phyloP scores from a whole-genome alignment of 305 asterid genomes.

The Coffea humblotiana region DNA sequence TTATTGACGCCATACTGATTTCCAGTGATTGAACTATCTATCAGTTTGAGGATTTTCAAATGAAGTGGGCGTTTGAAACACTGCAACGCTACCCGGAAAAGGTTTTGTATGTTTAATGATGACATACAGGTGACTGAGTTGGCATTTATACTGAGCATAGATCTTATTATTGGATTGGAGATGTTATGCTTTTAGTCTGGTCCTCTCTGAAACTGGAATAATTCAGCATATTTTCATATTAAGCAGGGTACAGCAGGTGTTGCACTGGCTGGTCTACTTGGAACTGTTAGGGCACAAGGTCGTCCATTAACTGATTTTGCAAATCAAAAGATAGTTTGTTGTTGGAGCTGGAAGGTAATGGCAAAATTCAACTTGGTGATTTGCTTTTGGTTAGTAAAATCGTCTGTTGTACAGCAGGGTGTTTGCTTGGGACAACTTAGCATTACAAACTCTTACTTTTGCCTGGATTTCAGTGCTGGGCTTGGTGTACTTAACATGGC shows the following conservation, averaged over 20 bases:
- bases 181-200: constrained; percentile 10
- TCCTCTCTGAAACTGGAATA: constrained; percentile 22
- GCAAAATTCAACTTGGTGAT: constrained; percentile 12
- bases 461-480: constrained; percentile 84
- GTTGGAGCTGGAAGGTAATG: constrained; percentile 99
- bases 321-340: constrained; percentile 91
- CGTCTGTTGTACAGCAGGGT: constrained; percentile 15
- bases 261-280: constrained; percentile 98
- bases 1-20: constrained; percentile 23
- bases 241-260: constrained; percentile 99
- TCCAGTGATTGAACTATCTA: constrained; percentile 20
- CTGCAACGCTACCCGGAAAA: constrained; percentile 81
- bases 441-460: constrained; percentile 11
- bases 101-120: constrained; percentile 99
- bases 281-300: constrained; percentile 96
- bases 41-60: constrained; percentile 99
- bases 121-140: constrained; percentile 82
- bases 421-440: constrained; percentile 16
- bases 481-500: constrained; percentile 99
- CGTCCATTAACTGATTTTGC: constrained; percentile 88
- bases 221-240: constrained; percentile 29
- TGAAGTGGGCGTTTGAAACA: constrained; percentile 99
- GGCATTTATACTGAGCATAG: constrained; percentile 17
- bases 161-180: constrained; percentile 15
- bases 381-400: constrained; percentile 24